Evolutionary conservation across 2,329 filamentous ascomycete species (phyloP), one percentile per base, ranked within the genome.

Genomic region (Fusarium coffeatum): DNA sequence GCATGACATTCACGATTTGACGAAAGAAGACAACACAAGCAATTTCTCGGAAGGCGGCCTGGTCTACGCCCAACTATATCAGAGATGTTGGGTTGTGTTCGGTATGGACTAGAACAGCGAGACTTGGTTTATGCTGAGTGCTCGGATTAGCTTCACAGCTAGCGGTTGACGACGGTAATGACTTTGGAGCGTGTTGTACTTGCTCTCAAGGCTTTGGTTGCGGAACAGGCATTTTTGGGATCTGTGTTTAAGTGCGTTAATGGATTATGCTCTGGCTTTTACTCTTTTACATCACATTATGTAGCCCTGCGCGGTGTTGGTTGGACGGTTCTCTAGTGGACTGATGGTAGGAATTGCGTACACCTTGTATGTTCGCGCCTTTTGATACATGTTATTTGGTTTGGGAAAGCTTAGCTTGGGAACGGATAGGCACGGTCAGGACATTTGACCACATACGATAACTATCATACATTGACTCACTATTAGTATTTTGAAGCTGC

Each of bases 101-200:
- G 40, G 34, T 63, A 59, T 66, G 68, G 72, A 75, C 66, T 75
- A 73, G 73, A 75, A 69, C 50, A 69, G 63, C 55, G 68, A 73
- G 73, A 47, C 59, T 58, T 59, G 61, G 64, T 22, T 42, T 43
- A 30, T 47, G 53, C 54, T 51, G 67, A 61, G 64, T 57, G 58
- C 68, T 66, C 69, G 49, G 37, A 69, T 66, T 59, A 23, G 76
- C 76, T 76, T 78, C 76, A 72, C 76, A 61, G 77, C 75, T 76
- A 60, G 65, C 56, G 69, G 71, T 69, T 74, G 65, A 77, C 64
- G 74, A 76, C 71, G 69, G 75, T 75, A 74, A 78, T 74, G 69
- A 76, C 68, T 72, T 74, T 63, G 40, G 67, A 59, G 74, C 70
- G 66, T 49, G 56, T 25, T 62, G 64, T 62, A 25, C 45, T 50